Conservation (phyloP, 1,139 yeast genomes). For the Taphrina betulina region DNA sequence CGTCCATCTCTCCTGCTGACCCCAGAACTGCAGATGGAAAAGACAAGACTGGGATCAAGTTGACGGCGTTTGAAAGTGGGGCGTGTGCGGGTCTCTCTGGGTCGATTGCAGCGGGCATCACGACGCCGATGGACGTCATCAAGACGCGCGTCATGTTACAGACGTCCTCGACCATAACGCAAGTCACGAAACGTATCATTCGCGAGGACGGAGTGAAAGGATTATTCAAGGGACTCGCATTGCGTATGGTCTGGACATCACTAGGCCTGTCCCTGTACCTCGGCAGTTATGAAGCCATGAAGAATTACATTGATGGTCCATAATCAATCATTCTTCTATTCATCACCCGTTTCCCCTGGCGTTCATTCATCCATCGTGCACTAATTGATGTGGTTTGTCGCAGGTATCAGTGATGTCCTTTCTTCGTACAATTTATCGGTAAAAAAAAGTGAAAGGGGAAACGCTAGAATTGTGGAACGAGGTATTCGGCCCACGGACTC, state of each 20-base stretch:
- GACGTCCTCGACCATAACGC: neutral
- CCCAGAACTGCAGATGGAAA: neutral
- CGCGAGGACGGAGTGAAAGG: conserved; percentile 67
- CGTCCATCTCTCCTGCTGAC: conserved; percentile 38
- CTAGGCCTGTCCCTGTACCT: conserved; percentile 98
- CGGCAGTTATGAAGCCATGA: conserved; percentile 58
- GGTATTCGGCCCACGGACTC: conserved; percentile 31
- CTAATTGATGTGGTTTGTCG: no score
- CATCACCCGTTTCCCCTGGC: no score
- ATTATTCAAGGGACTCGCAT: conserved; percentile 83
- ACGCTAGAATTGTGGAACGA: conserved; percentile 28
- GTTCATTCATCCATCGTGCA: no score
- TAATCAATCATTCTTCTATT: neutral
- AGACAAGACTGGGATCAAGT: conserved; percentile 49
- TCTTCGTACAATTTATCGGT: no score
- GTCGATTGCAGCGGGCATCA: conserved; percentile 76
- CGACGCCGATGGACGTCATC: conserved; percentile 90
- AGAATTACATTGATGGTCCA: conserved; percentile 28
- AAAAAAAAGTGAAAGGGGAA: neutral
- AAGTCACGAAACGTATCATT: conserved; percentile 49
- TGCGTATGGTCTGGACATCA: conserved; percentile 95
- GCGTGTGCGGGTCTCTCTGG: conserved; percentile 84
- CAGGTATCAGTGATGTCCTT: no score
- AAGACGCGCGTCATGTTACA: conserved; percentile 87
- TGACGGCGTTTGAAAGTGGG: conserved; percentile 80